Evolutionary conservation across 345 rosid species (phyloP).

Genomic region (Brassica cretica): DNA sequence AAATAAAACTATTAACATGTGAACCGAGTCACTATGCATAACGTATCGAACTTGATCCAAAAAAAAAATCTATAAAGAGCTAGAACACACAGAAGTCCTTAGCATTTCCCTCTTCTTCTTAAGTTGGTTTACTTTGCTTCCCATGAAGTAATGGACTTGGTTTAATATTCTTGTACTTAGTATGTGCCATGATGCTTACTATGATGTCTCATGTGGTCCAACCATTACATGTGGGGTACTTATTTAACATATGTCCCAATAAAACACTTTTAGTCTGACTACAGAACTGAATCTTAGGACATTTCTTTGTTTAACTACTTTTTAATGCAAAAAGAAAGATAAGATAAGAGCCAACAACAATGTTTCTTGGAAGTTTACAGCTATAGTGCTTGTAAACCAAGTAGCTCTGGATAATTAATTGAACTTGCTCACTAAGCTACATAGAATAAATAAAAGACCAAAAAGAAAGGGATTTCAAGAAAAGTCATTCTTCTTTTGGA

Average conservation of each 20-base stretch:
- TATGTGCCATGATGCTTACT: conserved; percentile 82
- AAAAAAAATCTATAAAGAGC: background rate
- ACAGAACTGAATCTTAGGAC: conserved; percentile 22
- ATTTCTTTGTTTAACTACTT: background rate
- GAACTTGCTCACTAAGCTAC: conserved; percentile 12
- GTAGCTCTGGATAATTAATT: background rate
- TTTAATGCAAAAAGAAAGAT: background rate
- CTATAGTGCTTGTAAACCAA: conserved; percentile 20
- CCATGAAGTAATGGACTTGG: background rate
- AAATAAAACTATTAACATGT: too few species aligned
- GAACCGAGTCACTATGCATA: background rate
- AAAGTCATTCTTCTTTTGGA: conserved; percentile 29
- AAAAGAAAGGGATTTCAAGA: background rate
- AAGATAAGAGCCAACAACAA: background rate
- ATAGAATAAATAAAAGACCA: conserved; percentile 8
- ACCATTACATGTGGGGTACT: conserved; percentile 29
- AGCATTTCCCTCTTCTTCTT: background rate
- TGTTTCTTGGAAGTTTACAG: conserved; percentile 11
- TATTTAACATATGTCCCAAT: background rate
- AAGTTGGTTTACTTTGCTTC: background rate
- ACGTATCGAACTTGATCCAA: background rate
- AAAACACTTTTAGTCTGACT: conserved; percentile 29
- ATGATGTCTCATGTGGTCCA: conserved; percentile 79
- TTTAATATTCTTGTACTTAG: background rate
- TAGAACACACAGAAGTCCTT: background rate